Evolutionary conservation across 2,329 filamentous ascomycete species (phyloP).

Genomic region (Curvularia spicifera): DNA sequence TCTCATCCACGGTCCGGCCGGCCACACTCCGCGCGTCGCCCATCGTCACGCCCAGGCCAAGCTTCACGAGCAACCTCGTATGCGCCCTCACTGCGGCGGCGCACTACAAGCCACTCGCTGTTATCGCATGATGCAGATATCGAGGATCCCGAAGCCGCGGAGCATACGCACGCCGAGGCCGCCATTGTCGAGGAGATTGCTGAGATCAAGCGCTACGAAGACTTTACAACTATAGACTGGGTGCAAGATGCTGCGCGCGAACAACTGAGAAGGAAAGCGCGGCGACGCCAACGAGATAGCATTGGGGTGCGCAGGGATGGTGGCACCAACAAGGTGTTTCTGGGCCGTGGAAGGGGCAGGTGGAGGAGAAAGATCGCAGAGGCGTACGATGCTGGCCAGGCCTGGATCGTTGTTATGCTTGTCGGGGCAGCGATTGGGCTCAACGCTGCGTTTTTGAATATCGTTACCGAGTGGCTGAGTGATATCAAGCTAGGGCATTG

Average conservation of each 20-base stretch:
- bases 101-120: conserved; percentile 72
- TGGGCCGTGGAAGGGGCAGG: conserved; percentile 63
- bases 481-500: conserved; percentile 98
- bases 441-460: conserved; percentile 92
- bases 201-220: conserved; percentile 97
- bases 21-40: conserved; percentile 49
- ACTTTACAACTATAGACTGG: conserved; percentile 99
- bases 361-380: conserved; percentile 84
- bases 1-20: conserved; percentile 50
- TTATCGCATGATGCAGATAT: conserved; percentile 65
- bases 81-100: conserved; percentile 60
- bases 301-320: conserved; percentile 59
- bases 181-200: conserved; percentile 93
- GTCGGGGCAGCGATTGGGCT: conserved; percentile 92
- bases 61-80: conserved; percentile 54
- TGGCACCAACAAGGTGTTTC: conserved; percentile 54
- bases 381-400: conserved; percentile 94
- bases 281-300: conserved; percentile 64
- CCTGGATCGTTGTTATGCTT: conserved; percentile 95
- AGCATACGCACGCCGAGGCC: conserved; percentile 64
- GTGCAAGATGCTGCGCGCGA: conserved; percentile 96
- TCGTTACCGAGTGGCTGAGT: conserved; percentile 94
- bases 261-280: conserved; percentile 78
- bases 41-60: conserved; percentile 31
- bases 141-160: conserved; percentile 62